phyloP scores from a whole-genome alignment of 2,329 filamentous ascomycete species.

The Alternaria hordeiaustralica region DNA sequence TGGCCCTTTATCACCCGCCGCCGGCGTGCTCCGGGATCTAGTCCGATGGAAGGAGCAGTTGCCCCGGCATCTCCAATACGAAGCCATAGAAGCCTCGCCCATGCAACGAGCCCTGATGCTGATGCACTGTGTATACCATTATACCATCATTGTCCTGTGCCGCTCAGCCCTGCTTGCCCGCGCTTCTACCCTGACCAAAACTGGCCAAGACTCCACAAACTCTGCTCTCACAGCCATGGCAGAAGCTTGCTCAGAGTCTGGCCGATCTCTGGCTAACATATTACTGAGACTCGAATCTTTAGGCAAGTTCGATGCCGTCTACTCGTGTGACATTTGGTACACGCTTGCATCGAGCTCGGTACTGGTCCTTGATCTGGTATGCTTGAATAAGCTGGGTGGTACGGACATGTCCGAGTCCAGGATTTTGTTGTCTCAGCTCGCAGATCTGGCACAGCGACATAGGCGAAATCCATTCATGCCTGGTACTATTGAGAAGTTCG shows the following conservation, averaged over 20 bases:
- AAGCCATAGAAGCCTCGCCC: conserved; percentile 41
- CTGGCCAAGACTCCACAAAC: conserved; percentile 34
- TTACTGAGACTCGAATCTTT: conserved; percentile 47
- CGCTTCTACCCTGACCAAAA: conserved; percentile 40
- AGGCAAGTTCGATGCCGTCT: conserved; percentile 49
- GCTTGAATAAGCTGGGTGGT: conserved; percentile 23
- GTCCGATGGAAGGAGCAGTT: conserved; percentile 48
- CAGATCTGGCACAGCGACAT: conserved; percentile 42
- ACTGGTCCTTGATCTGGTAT: conserved; percentile 50
- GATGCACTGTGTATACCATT: conserved; percentile 51
- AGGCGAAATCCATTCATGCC: conserved; percentile 45
- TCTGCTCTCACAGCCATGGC: conserved; percentile 42
- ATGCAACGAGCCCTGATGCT: conserved; percentile 49
- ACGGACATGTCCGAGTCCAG: conserved; percentile 37
- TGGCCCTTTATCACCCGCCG: conserved; percentile 48
- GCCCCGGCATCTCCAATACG: conserved; percentile 47
- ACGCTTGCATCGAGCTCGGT: conserved; percentile 47
- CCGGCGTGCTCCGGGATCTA: conserved; percentile 49
- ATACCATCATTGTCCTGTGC: conserved; percentile 49
- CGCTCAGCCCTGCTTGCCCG: conserved; percentile 49
- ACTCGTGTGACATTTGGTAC: conserved; percentile 53
- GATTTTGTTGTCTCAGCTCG: conserved; percentile 44
- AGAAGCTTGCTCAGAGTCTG: conserved; percentile 49
- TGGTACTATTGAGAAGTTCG: conserved; percentile 48
- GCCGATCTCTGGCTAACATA: conserved; percentile 42